These are phyloP conservation scores for Scenedesmus sp. DNA, from an alignment of 163 green algal species.

Conservation along the genomic window DNA sequence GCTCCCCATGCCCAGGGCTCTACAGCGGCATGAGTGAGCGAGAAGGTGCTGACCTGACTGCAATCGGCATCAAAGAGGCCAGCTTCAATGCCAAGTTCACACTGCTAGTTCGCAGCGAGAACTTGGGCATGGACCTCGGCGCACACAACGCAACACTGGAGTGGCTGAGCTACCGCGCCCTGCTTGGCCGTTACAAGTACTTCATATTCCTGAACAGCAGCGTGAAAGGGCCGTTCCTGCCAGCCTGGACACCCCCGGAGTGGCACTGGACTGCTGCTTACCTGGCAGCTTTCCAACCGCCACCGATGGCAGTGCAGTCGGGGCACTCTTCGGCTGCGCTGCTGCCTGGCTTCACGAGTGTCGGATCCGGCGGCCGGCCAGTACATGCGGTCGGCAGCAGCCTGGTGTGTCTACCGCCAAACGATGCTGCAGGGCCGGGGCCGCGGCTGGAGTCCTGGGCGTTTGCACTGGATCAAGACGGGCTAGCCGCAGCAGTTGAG, in stretches of 20 bases:
- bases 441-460: constrained; percentile 87
- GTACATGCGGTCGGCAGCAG: constrained; percentile 76
- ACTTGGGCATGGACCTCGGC: constrained; percentile 90
- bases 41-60: neutral
- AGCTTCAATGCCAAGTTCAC: constrained; percentile 43
- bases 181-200: constrained; percentile 73
- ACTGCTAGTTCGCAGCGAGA: constrained; percentile 76
- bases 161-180: constrained; percentile 57
- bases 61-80: constrained; percentile 43
- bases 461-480: constrained; percentile 74
- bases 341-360: neutral
- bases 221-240: constrained; percentile 79
- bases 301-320: neutral
- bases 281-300: constrained; percentile 53
- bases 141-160: constrained; percentile 83
- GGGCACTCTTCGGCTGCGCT: neutral
- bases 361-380: neutral
- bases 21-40: constrained; percentile 51
- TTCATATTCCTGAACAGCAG: constrained; percentile 86
- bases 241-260: constrained; percentile 73
- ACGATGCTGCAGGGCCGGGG: constrained; percentile 69
- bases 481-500: constrained; percentile 64
- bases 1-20: constrained; percentile 57
- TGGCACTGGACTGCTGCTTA: constrained; percentile 88
- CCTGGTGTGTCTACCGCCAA: constrained; percentile 80